Evolutionary conservation across 2,329 filamentous ascomycete species (phyloP), one percentile per base, ranked within the genome.

Genomic region (Meredithiella fracta): DNA sequence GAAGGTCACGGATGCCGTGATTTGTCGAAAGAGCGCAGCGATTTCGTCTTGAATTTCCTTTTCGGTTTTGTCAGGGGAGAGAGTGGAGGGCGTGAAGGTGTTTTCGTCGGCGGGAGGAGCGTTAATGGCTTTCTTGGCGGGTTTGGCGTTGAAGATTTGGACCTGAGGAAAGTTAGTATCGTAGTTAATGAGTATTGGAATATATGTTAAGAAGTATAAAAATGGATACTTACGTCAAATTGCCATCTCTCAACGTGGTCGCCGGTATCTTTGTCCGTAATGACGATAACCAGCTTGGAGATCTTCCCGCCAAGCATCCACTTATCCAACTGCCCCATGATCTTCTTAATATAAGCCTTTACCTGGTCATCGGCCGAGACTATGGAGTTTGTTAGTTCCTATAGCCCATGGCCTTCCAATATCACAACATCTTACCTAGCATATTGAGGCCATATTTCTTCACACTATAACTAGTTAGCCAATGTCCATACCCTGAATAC

Each of bases 401-500:
- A 29, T 51, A 8, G 4, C 47, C 17, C 20, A 58, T 64, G 56
- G 61, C n/a, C n/a, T n/a, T n/a, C n/a, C n/a, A n/a, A n/a, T n/a
- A n/a, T n/a, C n/a, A n/a, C n/a, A n/a, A n/a, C n/a, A 60, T 51
- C 72, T 61, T 69, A 85, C 81, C 79, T 64, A 95, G 85, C 89
- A 96, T 95, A 65, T 95, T 97, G 64, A 98, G 79, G 64, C 92
- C 92, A 83, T 98, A 98, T 73, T 98, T 98, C 73, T 98, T 98
- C 65, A 98, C 90, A 42, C 67, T 70, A 57, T 26, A 8, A 0
- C 2, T 14, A 5, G 7, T 47, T 34, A 29, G 14, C 2, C 23
- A 11, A n/a, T 55, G 8, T 15, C 15, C 37, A 44, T 6, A 20
- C 9, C 17, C 2, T 6, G 14, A 53, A 17, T 1, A 11, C 29